Evolutionary conservation across 257 asterid species (phyloP), one percentile per base, ranked within the genome.

Genomic region (Ophiorrhiza pumila): DNA sequence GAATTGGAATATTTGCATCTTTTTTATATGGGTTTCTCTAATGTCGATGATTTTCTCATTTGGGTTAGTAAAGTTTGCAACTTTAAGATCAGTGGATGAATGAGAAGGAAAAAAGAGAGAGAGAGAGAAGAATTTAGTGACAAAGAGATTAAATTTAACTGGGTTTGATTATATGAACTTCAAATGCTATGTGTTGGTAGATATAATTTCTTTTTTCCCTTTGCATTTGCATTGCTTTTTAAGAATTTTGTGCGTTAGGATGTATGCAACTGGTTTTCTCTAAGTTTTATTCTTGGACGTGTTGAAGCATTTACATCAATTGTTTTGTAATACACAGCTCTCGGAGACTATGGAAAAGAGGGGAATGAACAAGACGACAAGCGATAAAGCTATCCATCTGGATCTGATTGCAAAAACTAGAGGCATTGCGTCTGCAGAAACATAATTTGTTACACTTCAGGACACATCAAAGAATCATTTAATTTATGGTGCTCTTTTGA

Each of bases 291-390:
- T 59, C 15, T 43, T 69, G 34, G 31, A 37, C 20, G 10, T 61
- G 5, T 37, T 39, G 41, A 47, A 76, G 42, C 34, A 35, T 53
- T 61, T 29, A 32, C 69, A 50, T 71, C 37, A 41, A 18, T 69
- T 59, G 32, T 17, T 71, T 62, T 81, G 57, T 56, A 74, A 42
- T 74, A 61, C 76, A 23, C 86, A 94, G 99, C 82, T 94, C 47
- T 91, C 98, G 41, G 99, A 91, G 83, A 80, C 72, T 42, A 87
- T 86, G 95, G 88, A 84, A 50, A 90, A 81, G 78, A 87, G 93
- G 86, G 97, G 97, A 58, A 82, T 94, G 88, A 94, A 91, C 87
- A 91, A 90, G 87, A 94, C 99, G 7, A 80, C 87, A 32, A 85
- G 93, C 35, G 97, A 94, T 65, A 90, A 88, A 81, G 97, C 96